A percentile compares a stretch with the other conserved stretches of the same genome.
Conservation (phyloP, 1,139 yeast species). For the Taiozyma sp. region DNA sequence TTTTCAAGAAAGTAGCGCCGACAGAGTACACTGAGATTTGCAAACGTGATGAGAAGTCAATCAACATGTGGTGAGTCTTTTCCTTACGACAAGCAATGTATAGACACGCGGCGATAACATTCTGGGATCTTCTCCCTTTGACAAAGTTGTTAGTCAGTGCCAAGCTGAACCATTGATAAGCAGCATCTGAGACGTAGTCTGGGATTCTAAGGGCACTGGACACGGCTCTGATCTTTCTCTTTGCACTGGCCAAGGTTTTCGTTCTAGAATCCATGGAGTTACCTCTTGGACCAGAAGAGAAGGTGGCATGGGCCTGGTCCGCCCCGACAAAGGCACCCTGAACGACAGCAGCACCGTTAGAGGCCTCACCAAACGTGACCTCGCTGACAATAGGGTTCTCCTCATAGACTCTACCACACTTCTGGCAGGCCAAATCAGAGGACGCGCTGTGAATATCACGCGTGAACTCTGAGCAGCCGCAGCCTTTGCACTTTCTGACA, state of each 20-base stretch:
- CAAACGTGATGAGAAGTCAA: conserved; percentile 86
- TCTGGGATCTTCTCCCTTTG: conserved; percentile 92
- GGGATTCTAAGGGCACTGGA: conserved; percentile 78
- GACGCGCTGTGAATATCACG: conserved; percentile 56
- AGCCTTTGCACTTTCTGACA: conserved; percentile 31
- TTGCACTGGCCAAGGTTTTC: conserved; percentile 81
- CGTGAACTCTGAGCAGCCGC: conserved; percentile 43
- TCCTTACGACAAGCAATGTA: conserved; percentile 93
- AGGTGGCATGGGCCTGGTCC: conserved; percentile 77
- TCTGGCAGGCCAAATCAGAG: conserved; percentile 71
- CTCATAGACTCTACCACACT: conserved; percentile 84
- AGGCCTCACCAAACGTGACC: conserved; percentile 88
- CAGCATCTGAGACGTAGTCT: conserved; percentile 81
- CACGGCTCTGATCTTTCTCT: conserved; percentile 68
- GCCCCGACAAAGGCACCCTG: conserved; percentile 92
- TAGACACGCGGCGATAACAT: conserved; percentile 91
- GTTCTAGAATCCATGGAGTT: conserved; percentile 83
- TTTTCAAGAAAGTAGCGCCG: conserved; percentile 91
- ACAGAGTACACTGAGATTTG: conserved; percentile 91
- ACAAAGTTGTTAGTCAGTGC: conserved; percentile 88
- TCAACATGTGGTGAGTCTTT: conserved; percentile 89
- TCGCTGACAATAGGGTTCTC: conserved; percentile 95
- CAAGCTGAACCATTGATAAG: conserved; percentile 81
- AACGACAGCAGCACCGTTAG: conserved; percentile 92
- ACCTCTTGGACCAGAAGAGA: conserved; percentile 47